Percentiles rank a stretch among this genome's conserved stretches.
phyloP scores from a whole-genome alignment of 1,139 yeast species.

The Blastobotrys niveus region DNA sequence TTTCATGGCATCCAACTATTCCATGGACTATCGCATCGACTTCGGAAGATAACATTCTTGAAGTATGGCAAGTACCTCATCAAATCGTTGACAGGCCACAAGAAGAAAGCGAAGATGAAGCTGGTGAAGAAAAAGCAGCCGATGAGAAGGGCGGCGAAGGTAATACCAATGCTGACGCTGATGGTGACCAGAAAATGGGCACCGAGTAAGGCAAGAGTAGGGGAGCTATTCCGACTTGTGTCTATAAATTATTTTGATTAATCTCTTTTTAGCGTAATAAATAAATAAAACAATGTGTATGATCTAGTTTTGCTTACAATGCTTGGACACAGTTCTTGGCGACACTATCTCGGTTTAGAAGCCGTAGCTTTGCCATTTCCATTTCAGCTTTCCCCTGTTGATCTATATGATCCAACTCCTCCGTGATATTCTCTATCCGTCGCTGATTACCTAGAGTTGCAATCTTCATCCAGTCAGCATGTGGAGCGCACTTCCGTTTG shows the following conservation, averaged over 20 bases:
- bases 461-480: constrained; percentile 61
- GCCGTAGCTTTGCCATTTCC: background rate
- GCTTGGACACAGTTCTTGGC: background rate
- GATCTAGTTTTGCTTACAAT: background rate
- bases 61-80: constrained; percentile 63
- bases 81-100: constrained; percentile 35
- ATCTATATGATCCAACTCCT: constrained; percentile 1
- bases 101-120: constrained; percentile 35
- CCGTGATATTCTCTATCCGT: background rate
- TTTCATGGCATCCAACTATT: constrained; percentile 79
- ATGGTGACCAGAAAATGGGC: no score
- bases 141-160: constrained; percentile 1
- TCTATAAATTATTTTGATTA: no score
- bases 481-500: constrained; percentile 59
- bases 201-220: no score
- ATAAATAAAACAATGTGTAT: background rate
- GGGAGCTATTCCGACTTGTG: no score
- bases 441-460: constrained; percentile 39
- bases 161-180: background rate
- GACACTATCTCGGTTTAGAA: background rate
- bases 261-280: no score
- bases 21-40: constrained; percentile 80
- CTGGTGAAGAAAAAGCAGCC: constrained; percentile 19
- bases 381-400: background rate
- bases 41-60: constrained; percentile 84